These are phyloP conservation scores for Vanderwaltozyma polyspora DNA, from an alignment of 805 yeast genomes.

Conservation along the genomic window DNA sequence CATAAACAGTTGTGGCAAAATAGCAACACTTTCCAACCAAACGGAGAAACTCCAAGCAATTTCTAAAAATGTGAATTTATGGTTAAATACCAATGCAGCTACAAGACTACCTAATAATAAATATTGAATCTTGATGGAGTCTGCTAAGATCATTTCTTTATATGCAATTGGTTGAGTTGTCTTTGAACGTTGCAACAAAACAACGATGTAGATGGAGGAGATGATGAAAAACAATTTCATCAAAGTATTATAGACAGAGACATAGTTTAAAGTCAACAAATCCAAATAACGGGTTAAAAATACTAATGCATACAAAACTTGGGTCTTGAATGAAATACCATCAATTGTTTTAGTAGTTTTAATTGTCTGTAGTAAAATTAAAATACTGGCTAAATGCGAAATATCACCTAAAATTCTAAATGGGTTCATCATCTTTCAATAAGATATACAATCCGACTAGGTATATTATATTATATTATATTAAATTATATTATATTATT, in stretches of 20 bases:
- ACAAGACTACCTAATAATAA: slow-evolving; percentile 53
- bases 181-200: slow-evolving; percentile 43
- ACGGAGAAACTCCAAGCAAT: slow-evolving; percentile 78
- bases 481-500: no score
- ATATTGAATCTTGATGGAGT: slow-evolving; percentile 66
- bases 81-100: slow-evolving; percentile 52
- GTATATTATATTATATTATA: no score
- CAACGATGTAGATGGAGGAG: slow-evolving; percentile 64
- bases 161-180: slow-evolving; percentile 40
- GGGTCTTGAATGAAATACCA: slow-evolving; percentile 87
- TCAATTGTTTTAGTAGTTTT: slow-evolving; percentile 50
- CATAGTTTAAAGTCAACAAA: slow-evolving; percentile 35
- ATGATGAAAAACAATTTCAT: slow-evolving; percentile 77
- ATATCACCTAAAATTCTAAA: slow-evolving; percentile 47
- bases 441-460: no score
- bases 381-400: slow-evolving; percentile 70
- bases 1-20: slow-evolving; percentile 85
- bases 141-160: slow-evolving; percentile 48
- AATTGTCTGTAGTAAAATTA: slow-evolving; percentile 65
- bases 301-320: slow-evolving; percentile 62
- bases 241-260: slow-evolving; percentile 61
- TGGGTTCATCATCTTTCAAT: slow-evolving; percentile 7
- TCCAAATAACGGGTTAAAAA: slow-evolving; percentile 66
- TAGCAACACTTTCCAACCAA: slow-evolving; percentile 89
- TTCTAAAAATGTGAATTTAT: slow-evolving; percentile 51